Percentiles rank a stretch among this genome's conserved stretches.
Evolutionary conservation across 2,329 filamentous ascomycete species (phyloP).

Genomic region (Ploettnerulaceae sp.): DNA sequence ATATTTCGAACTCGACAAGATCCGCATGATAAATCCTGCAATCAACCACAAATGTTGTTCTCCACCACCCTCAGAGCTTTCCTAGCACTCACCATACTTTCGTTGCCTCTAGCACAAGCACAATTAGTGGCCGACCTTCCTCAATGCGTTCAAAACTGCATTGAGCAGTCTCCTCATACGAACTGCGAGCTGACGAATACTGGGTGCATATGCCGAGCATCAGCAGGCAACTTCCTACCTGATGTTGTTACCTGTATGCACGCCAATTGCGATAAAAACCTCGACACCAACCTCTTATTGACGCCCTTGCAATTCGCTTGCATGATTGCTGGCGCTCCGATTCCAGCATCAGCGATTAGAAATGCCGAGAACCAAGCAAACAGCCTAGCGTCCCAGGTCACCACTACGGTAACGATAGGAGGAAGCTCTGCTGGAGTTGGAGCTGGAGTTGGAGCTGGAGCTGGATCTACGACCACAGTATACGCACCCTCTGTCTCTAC

Average conservation of each 20-base stretch:
- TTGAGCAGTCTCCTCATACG: conserved; percentile 30
- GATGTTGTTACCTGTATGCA: conserved; percentile 39
- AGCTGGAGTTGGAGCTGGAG: no score
- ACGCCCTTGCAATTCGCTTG: conserved; percentile 35
- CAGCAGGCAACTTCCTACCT: conserved; percentile 35
- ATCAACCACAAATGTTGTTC: conserved; percentile 9
- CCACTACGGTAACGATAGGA: conserved; percentile 19
- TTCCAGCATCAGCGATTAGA: conserved; percentile 34
- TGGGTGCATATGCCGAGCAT: conserved; percentile 38
- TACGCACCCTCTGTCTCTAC: conserved; percentile 5
- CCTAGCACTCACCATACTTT: conserved; percentile 9
- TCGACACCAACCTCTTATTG: conserved; percentile 35
- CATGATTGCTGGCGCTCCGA: conserved; percentile 28
- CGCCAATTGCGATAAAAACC: conserved; percentile 35
- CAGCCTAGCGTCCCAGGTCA: conserved; percentile 22
- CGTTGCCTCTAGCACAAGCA: conserved; percentile 23
- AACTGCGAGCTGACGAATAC: conserved; percentile 34
- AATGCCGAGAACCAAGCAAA: conserved; percentile 31
- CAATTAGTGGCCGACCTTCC: conserved; percentile 28
- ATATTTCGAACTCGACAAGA: neutral
- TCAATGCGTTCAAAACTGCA: conserved; percentile 36
- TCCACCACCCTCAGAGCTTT: neutral
- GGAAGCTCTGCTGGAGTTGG: conserved; percentile 11
- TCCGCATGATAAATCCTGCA: neutral
- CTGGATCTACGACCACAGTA: conserved; percentile 5